Percentiles rank a stretch among this genome's conserved stretches.
Conservation (phyloP, 257 asterid genomes). For the Thymus mandschuricus region DNA sequence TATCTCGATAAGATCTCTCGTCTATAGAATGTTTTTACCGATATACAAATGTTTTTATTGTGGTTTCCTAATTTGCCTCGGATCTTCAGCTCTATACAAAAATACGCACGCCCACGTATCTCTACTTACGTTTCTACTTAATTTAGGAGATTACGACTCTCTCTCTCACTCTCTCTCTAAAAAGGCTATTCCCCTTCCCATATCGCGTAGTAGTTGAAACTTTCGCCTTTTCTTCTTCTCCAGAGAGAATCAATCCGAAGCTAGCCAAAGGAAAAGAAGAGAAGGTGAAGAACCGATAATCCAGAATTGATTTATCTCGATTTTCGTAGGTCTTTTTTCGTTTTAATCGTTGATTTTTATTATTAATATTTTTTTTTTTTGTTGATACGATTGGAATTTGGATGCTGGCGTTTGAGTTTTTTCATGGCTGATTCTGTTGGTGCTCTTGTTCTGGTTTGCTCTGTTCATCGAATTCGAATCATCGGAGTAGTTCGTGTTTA, state of each 20-base stretch:
- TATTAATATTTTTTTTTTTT: neutral
- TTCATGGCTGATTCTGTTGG: neutral
- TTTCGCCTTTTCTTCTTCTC: conserved; percentile 28
- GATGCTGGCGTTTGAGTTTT: neutral
- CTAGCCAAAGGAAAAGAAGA: neutral
- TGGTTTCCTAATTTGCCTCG: conserved; percentile 32
- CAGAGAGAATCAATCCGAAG: conserved; percentile 9
- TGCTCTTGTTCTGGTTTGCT: neutral
- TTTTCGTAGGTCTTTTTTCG: conserved; percentile 27
- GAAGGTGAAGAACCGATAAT: neutral
- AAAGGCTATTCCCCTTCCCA: conserved; percentile 32
- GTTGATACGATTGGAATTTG: conserved; percentile 10
- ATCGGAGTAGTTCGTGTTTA: neutral
- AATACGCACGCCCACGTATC: neutral
- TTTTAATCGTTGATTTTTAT: conserved; percentile 2
- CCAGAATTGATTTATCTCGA: conserved; percentile 8
- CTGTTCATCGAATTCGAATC: too few species aligned
- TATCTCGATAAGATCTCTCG: too few species aligned
- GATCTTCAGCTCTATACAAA: conserved; percentile 12
- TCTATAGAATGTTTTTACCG: too few species aligned
- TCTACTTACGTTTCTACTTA: neutral
- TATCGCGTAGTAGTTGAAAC: conserved; percentile 33
- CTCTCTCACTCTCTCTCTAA: conserved; percentile 29
- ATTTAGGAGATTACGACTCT: conserved; percentile 16
- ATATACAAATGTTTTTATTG: neutral